phyloP scores from a whole-genome alignment of 2,329 filamentous ascomycete species.

The Paraphaeosphaeria sporulosa region DNA sequence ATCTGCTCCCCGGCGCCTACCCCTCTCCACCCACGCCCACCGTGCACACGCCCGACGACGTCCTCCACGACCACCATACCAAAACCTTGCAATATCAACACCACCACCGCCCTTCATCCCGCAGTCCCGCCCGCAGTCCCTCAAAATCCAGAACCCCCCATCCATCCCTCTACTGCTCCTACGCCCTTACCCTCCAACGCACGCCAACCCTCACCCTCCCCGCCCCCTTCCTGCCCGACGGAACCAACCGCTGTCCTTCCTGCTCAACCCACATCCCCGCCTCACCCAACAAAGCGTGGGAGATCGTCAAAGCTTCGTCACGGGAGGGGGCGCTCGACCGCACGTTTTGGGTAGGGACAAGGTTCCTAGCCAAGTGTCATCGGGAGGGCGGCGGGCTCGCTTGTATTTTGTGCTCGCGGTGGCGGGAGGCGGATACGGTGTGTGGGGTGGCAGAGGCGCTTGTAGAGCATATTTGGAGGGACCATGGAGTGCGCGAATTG shows the following conservation, averaged over 20 bases:
- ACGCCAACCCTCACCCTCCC: constrained; percentile 29
- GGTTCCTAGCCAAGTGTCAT: constrained; percentile 45
- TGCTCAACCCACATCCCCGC: constrained; percentile 32
- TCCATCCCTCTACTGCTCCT: constrained; percentile 39
- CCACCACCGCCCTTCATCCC: not conserved
- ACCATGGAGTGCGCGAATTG: constrained; percentile 38
- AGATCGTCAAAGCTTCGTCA: constrained; percentile 29
- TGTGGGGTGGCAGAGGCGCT: constrained; percentile 32
- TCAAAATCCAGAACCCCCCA: constrained; percentile 11
- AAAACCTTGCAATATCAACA: not conserved
- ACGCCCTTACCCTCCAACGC: constrained; percentile 40
- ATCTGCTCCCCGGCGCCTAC: constrained; percentile 28
- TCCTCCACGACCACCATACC: too few species aligned
- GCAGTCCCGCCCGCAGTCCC: constrained; percentile 12
- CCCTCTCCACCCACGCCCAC: constrained; percentile 19
- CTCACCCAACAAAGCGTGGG: constrained; percentile 38
- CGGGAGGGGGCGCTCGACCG: constrained; percentile 1
- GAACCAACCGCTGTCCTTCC: constrained; percentile 37
- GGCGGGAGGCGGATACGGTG: constrained; percentile 36
- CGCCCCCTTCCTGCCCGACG: constrained; percentile 31
- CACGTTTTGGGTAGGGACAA: constrained; percentile 34
- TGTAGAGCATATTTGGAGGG: constrained; percentile 45
- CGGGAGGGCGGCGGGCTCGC: constrained; percentile 38
- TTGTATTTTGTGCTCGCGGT: constrained; percentile 38
- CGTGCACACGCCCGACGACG: not conserved